Percentiles rank a stretch among this genome's conserved stretches.
Conservation (phyloP, 139 green algal genomes). For the Chlorella sp. region DNA sequence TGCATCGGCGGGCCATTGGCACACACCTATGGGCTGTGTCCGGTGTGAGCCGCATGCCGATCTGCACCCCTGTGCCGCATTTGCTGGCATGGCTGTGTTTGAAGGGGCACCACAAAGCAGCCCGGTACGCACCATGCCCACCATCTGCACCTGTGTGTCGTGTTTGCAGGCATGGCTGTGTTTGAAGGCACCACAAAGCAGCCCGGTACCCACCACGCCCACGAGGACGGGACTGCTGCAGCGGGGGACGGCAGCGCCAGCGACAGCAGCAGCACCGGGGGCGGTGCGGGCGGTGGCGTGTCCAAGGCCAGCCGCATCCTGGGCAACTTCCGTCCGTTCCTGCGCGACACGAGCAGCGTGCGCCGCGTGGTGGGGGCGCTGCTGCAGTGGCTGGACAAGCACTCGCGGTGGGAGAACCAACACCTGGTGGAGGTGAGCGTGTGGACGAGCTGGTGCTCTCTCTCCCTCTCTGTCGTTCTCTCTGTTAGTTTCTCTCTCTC, state of each 20-base stretch:
- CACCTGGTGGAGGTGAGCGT: slow-evolving; percentile 3
- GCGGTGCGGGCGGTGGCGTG: not conserved
- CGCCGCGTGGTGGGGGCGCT: slow-evolving; percentile 27
- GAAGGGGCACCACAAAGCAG: not conserved
- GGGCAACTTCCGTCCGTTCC: slow-evolving; percentile 21
- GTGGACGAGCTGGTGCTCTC: too few species aligned
- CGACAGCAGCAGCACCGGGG: not conserved
- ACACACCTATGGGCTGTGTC: too few species aligned
- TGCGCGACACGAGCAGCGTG: slow-evolving; percentile 25
- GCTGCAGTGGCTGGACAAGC: slow-evolving; percentile 19
- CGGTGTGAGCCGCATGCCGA: too few species aligned
- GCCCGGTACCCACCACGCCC: not conserved
- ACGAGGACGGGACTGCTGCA: not conserved
- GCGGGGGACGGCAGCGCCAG: not conserved
- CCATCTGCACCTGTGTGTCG: too few species aligned
- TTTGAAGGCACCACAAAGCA: not conserved
- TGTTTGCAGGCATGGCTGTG: not conserved
- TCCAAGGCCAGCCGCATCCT: slow-evolving; percentile 15
- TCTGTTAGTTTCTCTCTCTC: too few species aligned
- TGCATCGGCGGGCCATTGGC: too few species aligned
- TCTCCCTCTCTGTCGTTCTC: too few species aligned
- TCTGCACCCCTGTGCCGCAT: too few species aligned
- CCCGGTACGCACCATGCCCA: not conserved
- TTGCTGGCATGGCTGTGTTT: not conserved
- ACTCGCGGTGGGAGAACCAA: slow-evolving; percentile 10